A percentile compares a stretch with the other conserved stretches of the same genome.
Conservation (phyloP, 1,284 basidiomycete genomes). For the Laetiporus sulphureus region DNA sequence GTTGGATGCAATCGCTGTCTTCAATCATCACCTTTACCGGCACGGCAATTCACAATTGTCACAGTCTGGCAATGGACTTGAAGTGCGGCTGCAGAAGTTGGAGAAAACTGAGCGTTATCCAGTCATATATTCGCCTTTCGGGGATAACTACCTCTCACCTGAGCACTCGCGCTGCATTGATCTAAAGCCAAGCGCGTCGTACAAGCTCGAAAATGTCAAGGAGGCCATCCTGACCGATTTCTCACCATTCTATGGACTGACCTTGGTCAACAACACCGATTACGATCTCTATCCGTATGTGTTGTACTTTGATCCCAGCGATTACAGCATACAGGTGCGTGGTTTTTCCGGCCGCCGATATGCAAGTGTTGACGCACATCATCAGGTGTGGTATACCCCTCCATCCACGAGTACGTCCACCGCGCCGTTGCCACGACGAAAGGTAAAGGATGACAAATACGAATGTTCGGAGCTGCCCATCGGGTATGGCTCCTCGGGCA, state of each 20-base stretch:
- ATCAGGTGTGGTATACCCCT: constrained; percentile 5
- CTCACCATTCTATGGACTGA: constrained; percentile 1
- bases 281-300: constrained; percentile 5
- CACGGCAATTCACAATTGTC: background rate
- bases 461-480: constrained; percentile 1
- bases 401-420: constrained; percentile 4
- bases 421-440: constrained; percentile 2
- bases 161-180: background rate
- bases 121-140: background rate
- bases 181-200: background rate
- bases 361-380: background rate
- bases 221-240: constrained; percentile 2
- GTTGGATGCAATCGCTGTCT: constrained; percentile 1
- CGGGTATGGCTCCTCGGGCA: constrained; percentile 3
- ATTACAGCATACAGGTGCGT: constrained; percentile 7
- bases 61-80: background rate
- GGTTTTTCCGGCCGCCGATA: background rate
- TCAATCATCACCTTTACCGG: constrained; percentile 3
- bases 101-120: background rate
- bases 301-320: constrained; percentile 12
- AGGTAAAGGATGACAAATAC: background rate
- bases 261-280: constrained; percentile 2
- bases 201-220: background rate
- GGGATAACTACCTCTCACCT: background rate
- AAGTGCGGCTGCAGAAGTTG: constrained; percentile 1